phyloP scores from a whole-genome alignment of 2,329 filamentous ascomycete species.

The Chalara sp. region DNA sequence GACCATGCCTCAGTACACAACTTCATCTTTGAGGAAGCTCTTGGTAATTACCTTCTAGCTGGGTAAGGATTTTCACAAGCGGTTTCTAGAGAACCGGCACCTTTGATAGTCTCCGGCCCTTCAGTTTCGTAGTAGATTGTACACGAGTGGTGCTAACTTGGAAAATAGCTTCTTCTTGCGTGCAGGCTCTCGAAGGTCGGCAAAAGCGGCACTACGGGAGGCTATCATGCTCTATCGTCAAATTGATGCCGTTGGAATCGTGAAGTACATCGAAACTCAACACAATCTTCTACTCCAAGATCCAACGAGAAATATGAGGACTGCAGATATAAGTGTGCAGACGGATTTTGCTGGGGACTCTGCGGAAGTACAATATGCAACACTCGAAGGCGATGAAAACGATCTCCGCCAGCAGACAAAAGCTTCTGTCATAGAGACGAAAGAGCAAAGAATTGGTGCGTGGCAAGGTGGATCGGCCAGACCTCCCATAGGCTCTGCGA shows the following conservation, averaged over 20 bases:
- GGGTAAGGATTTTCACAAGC: constrained; percentile 20
- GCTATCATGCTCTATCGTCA: constrained; percentile 62
- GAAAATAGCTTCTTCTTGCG: constrained; percentile 52
- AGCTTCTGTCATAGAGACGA: constrained; percentile 34
- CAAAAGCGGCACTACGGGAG: constrained; percentile 62
- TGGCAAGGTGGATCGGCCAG: constrained; percentile 54
- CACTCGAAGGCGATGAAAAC: constrained; percentile 33
- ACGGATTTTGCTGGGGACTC: constrained; percentile 61
- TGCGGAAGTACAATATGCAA: constrained; percentile 43
- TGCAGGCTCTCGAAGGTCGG: constrained; percentile 57
- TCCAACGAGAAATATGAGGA: constrained; percentile 50
- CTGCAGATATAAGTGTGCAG: constrained; percentile 59
- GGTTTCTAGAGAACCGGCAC: too few species aligned
- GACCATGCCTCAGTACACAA: constrained; percentile 64
- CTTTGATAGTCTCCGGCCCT: too few species aligned
- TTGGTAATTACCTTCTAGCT: constrained; percentile 68
- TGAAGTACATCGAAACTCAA: constrained; percentile 59
- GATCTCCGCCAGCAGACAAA: constrained; percentile 35
- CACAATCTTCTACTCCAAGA: constrained; percentile 62
- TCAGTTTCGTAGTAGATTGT: too few species aligned
- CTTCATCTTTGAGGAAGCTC: constrained; percentile 64
- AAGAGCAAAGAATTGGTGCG: constrained; percentile 53
- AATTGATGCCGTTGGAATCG: constrained; percentile 63
- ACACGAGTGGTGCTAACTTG: too few species aligned
- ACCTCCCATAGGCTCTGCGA: constrained; percentile 50